Evolutionary conservation across 179 eudicot genomes (phyloP), one percentile per base, ranked within the genome.

Genomic region (Spergularia azorica): DNA sequence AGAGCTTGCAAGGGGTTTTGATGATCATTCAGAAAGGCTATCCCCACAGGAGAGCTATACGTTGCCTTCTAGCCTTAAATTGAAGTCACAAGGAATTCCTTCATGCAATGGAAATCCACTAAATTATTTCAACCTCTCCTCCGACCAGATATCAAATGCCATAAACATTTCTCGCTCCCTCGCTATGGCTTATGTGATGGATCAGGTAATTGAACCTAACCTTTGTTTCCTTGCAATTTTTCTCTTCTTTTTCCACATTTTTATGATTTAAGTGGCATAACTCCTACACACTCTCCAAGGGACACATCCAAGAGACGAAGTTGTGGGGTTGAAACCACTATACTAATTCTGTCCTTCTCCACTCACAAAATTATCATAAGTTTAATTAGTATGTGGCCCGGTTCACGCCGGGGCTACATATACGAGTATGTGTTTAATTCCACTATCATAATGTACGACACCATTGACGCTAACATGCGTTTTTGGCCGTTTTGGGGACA

Each of bases 111-210:
- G 76, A 72, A 81, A 78, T 62, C 73, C 84, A n/a, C 61, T 76
- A 67, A 89, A 74, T 43, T 76, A 72, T 63, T 85, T 78, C 79
- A 88, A 80, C 70, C 87, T 93, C 75, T 85, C 95, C 74, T 78
- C 89, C 15, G 97, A 91, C 50, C 97, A 95, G 85, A 93, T 79
- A 84, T 77, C 85, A 70, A 95, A 90, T 80, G 97, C 97, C 63
- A 86, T 87, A 51, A 87, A 87, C 80, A 93, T 95, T 67, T 90
- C 99, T 72, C 84, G 87, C 70, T 87, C 99, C 67, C 83, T 93
- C 72, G 97, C 97, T 67, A 83, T 82, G 95, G 99, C 94, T 54
- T 93, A 95, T 89, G 95, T 95, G 74, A 93, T 95, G 99, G 99
- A 95, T 86, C 99, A 95, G 97, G 99, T 95, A 85, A 57, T 65